Evolutionary conservation across 2,329 filamentous ascomycete species (phyloP), one percentile per base, ranked within the genome.

Genomic region (Venturia pyrina): DNA sequence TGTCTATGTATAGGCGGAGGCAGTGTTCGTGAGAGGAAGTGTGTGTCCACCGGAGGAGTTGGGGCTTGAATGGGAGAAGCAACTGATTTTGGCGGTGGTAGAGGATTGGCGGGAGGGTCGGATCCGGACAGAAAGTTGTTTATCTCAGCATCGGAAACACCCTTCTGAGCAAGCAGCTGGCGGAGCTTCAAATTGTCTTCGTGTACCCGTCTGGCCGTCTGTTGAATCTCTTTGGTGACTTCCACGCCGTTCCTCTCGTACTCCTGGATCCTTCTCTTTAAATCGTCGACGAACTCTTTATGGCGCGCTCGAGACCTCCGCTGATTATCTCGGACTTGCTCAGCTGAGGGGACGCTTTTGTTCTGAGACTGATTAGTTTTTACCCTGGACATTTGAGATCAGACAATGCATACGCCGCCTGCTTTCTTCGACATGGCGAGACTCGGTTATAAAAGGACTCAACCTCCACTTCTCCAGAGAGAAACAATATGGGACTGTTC

Each of bases 141-240:
- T 32, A 63, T 62, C 37, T 65, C 61, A 61, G 19, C 37, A 28
- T 62, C 50, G 32, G 53, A 15, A 57, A 67, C 66, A 15, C 66
- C 66, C 15, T 59, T 62, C 32, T 19, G 41, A 28, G 53, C 60
- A 24, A 83, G 74, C 66, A 83, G 73, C 48, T 74, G 73, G 17
- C 79, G 75, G 34, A 85, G 72, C 40, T 77, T 72, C 62, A 73
- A 73, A 68, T 85, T 85, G 69, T 83, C 80, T 40, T 77, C 70
- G 19, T 78, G 79, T 21, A 85, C 81, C 65, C 73, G 75, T 28
- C 81, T 78, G 5, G 83, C 83, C 0, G 80, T 81, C 37, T 75
- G 76, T 71, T 85, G 83, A 79, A 86, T 82, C 70, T 82, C 80
- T 13, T 80, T 70, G 2, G 80, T 81, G 5, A 83, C 83, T 65